Base-by-base conservation (phyloP, 176 grass and related monocot species). In the Cocos nucifera region DNA sequence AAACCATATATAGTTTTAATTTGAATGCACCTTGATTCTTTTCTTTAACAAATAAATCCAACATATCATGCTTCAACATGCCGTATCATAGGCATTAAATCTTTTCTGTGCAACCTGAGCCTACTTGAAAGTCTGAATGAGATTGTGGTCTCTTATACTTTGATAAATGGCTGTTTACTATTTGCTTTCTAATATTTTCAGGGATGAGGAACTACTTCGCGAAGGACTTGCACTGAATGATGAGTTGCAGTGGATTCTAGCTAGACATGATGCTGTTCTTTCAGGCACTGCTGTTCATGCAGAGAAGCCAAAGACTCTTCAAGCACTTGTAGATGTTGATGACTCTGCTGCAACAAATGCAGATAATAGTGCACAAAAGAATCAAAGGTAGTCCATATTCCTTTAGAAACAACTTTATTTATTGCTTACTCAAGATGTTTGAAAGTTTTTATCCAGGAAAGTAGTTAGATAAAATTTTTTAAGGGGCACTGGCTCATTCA, bases 201-300 rank as follows among this genome's bases (percentile, higher is more conserved):
- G 94, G 76, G 88, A 98, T 5, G 94, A 99, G 72, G 94, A 99
- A 71, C 76, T 93, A 66, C 73, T 99, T 67, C 77, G 85, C 18
- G 88, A 93, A 69, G 94, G 85, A 65, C 94, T 99, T 83, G 70
- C 79, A 69, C 69, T 93, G 62, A 99, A 99, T 86, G 94, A 99
- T 81, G 94, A 99, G 75, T 75, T 99, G 61, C 79, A 99, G 77
- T 79, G 71, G 59, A 76, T 93, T 66, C 79, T 99, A 25, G 94
- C 84, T 20, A 99, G 83, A 61, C 94, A 99, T 50, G 94, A 99
- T 19, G 85, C 94, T 49, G 86, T 93, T 76, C 85, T 85, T 58
- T 76, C 94, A 62, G 94, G 94, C 53, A 86, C 93, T 86, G 77
- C 84, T 64, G 85, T 99, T 71, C 78, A 82, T 54, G 82, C 83